Evolutionary conservation across 331 rosid genomes (phyloP), one percentile per base, ranked within the genome.

Genomic region (Acacia pycnantha): DNA sequence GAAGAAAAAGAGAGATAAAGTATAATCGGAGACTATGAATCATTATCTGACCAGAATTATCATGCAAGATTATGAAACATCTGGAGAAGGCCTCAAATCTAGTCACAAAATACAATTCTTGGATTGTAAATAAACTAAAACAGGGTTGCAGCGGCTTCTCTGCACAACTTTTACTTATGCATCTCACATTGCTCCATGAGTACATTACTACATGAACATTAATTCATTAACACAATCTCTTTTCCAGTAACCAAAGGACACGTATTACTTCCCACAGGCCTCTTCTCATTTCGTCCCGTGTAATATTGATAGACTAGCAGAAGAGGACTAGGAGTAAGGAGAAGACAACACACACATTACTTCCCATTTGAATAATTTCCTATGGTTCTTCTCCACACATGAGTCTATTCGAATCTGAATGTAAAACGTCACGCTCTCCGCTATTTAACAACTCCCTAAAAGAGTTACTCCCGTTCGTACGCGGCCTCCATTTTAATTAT

Each of bases 201-300:
- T 7, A 66, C 71, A 66, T 18, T 8, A 6, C 21, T 33, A 13
- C 53, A 48, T 18, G 16, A 18, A 5, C 71, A 66, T 16, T 66
- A 31, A 18, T 66, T 66, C n/a, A 66, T 19, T 35, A 35, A 18
- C 47, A 18, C 47, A 66, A 33, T 33, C 46, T 7, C 44, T 66
- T 66, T 11, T 66, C 46, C 72, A 66, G 26, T 7, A 69, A 40
- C 18, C 40, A 69, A 66, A 15, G 12, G 5, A 4, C 51, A n/a
- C 37, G 50, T 37, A 40, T 19, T 41, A 69, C 77, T 77, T 72
- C 75, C 41, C 72, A 64, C 53, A 51, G 43, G 51, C 59, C n/a
- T 15, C 81, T 59, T 41, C 40, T 18, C 56, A 51, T 7, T 41
- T n/a, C 14, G 29, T 4, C 29, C 64, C 2, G 29, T n/a, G 29